Conservation (phyloP, 768 basidiomycete species). For the Phaeolepiota aurea region DNA sequence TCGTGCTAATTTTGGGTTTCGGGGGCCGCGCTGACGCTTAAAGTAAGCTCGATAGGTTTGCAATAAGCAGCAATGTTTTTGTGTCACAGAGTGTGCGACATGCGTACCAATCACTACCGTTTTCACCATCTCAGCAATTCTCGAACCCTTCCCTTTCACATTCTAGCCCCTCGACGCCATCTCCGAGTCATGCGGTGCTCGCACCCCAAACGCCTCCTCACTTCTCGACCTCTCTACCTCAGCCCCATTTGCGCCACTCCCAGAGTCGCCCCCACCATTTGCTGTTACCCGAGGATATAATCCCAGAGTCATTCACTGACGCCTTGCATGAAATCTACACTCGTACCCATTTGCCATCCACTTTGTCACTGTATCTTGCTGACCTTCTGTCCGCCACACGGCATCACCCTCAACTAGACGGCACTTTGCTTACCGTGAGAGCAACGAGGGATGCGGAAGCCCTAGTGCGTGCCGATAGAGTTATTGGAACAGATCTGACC, state of each 20-base stretch:
- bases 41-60: slow-evolving; percentile 65
- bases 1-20: not conserved
- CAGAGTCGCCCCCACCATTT: slow-evolving; percentile 11
- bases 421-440: slow-evolving; percentile 52
- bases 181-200: slow-evolving; percentile 14
- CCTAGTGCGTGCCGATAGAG: slow-evolving; percentile 58
- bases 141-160: slow-evolving; percentile 12
- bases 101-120: slow-evolving; percentile 23
- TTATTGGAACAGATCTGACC: slow-evolving; percentile 53
- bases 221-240: slow-evolving; percentile 21
- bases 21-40: slow-evolving; percentile 4
- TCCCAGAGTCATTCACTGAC: slow-evolving; percentile 21
- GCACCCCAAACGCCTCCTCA: slow-evolving; percentile 17
- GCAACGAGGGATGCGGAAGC: slow-evolving; percentile 57
- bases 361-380: slow-evolving; percentile 54
- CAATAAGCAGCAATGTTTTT: slow-evolving; percentile 61
- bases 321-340: slow-evolving; percentile 19
- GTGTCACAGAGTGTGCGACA: slow-evolving; percentile 35
- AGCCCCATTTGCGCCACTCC: slow-evolving; percentile 16
- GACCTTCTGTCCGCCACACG: slow-evolving; percentile 71
- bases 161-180: slow-evolving; percentile 19
- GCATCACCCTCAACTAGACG: slow-evolving; percentile 64
- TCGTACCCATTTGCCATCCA: slow-evolving; percentile 38
- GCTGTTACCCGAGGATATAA: slow-evolving; percentile 17
- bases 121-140: slow-evolving; percentile 15